Conservation (phyloP, 257 asterid genomes). For the Solanum tarapatanum region DNA sequence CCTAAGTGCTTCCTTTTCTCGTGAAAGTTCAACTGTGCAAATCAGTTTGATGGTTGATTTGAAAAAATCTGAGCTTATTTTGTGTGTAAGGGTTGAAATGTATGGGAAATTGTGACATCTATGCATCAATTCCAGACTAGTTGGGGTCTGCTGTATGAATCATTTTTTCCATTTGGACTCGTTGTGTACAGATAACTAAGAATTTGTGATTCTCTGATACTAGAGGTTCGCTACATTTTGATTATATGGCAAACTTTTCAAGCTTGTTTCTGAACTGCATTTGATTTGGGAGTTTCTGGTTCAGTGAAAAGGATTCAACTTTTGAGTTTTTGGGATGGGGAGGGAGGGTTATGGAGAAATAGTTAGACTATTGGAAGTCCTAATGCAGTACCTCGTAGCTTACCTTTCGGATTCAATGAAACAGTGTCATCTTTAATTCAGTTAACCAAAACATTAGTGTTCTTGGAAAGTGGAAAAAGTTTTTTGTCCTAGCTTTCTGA, state of each 20-base stretch:
- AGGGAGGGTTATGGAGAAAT: background rate
- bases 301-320: background rate
- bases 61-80: background rate
- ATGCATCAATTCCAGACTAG: background rate
- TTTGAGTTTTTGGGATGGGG: background rate
- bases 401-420: background rate
- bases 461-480: background rate
- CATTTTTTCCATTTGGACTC: background rate
- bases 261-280: background rate
- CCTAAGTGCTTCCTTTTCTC: background rate
- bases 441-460: background rate
- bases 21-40: background rate
- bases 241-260: background rate
- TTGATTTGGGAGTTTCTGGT: background rate
- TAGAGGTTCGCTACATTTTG: background rate
- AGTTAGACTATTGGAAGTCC: background rate
- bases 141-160: background rate
- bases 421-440: background rate
- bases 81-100: background rate
- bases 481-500: background rate
- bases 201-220: background rate
- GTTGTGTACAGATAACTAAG: background rate
- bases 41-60: background rate
- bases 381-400: background rate
- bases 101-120: background rate